A percentile compares a stretch with the other conserved stretches of the same genome.
Conservation (phyloP, 2,329 filamentous ascomycete species). For the Trichoderma atrobrunneum region DNA sequence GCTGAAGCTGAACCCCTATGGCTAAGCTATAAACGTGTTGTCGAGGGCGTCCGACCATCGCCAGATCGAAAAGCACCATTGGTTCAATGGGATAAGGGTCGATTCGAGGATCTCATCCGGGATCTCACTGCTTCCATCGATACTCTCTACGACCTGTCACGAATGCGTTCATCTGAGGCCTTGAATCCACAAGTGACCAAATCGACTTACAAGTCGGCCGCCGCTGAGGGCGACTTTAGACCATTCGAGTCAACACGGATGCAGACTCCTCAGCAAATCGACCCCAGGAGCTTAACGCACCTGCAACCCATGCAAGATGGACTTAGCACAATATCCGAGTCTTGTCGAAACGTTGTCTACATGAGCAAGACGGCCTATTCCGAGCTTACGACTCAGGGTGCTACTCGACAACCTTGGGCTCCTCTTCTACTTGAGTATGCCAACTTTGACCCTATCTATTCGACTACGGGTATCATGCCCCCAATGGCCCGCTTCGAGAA, state of each 20-base stretch:
- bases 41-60: constrained; percentile 40
- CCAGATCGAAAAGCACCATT: constrained; percentile 55
- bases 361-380: constrained; percentile 52
- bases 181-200: constrained; percentile 32
- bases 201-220: constrained; percentile 31
- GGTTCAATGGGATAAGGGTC: constrained; percentile 65
- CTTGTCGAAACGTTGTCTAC: constrained; percentile 46
- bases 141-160: constrained; percentile 72
- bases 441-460: constrained; percentile 60
- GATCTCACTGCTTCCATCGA: constrained; percentile 77
- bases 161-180: constrained; percentile 54
- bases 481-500: constrained; percentile 64
- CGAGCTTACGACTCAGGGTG: constrained; percentile 42
- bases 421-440: constrained; percentile 71
- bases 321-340: constrained; percentile 26
- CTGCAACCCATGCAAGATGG: constrained; percentile 42
- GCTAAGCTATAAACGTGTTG: constrained; percentile 53
- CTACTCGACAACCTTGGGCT: constrained; percentile 45
- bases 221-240: constrained; percentile 43
- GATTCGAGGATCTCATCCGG: constrained; percentile 70
- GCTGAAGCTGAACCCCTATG: constrained; percentile 73
- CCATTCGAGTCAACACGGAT: constrained; percentile 60
- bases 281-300: constrained; percentile 52
- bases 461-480: constrained; percentile 60
- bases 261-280: constrained; percentile 59